These are phyloP conservation scores for Tulasnella sp. DNA, from an alignment of 768 basidiomycete species.

Conservation along the genomic window DNA sequence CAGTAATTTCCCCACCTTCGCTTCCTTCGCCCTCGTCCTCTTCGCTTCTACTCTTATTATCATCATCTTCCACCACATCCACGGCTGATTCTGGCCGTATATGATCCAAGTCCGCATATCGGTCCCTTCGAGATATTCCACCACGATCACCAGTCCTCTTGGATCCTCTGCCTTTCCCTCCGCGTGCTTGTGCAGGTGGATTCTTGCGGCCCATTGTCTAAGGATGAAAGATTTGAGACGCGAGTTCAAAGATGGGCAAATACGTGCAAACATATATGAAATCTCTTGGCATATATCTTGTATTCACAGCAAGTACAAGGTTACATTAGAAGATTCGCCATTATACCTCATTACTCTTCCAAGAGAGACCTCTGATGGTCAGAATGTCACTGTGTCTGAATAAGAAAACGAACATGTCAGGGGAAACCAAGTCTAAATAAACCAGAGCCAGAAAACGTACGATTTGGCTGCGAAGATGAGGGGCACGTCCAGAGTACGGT, in stretches of 20 bases:
- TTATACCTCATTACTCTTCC: no score
- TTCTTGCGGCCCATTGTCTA: slow-evolving; percentile 10
- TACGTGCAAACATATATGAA: neutral
- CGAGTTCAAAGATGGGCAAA: neutral
- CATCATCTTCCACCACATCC: slow-evolving; percentile 35
- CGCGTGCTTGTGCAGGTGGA: slow-evolving; percentile 11
- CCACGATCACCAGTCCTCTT: slow-evolving; percentile 5
- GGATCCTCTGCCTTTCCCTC: slow-evolving; percentile 6
- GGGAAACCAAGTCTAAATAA: no score
- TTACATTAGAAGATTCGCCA: no score
- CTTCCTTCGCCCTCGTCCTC: slow-evolving; percentile 25
- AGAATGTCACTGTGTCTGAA: no score
- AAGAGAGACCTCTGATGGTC: no score
- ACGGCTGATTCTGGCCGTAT: slow-evolving; percentile 49
- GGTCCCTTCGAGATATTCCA: slow-evolving; percentile 8
- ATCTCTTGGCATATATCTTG: no score
- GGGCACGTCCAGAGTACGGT: slow-evolving; percentile 14
- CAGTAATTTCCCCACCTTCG: neutral
- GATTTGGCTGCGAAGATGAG: neutral
- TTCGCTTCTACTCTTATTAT: slow-evolving; percentile 29
- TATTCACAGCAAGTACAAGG: no score
- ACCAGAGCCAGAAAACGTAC: no score
- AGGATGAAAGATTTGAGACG: neutral
- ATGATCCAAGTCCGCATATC: slow-evolving; percentile 19
- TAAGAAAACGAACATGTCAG: no score